Base-by-base conservation (phyloP, 2,329 filamentous ascomycete species). In the Paraphoma chrysanthemicola region DNA sequence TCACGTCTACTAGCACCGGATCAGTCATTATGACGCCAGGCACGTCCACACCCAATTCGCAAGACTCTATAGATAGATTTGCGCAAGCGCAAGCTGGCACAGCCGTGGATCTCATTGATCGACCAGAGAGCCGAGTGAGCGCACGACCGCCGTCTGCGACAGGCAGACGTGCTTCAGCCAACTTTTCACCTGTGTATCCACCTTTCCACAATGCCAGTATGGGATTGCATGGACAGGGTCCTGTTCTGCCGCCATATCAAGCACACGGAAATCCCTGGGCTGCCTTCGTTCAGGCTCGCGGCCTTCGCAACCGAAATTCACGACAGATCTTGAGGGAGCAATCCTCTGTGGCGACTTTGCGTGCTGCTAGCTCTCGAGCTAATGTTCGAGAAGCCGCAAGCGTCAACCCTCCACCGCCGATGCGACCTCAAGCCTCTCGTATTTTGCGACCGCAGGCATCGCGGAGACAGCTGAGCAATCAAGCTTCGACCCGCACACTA, bases 311-410 rank as follows among this genome's bases (percentile, higher is more conserved):
- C 58, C 70, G 38, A 60, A 75, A 63, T 29, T 75, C 76, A 7
- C 73, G 72, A 30, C 69, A 74, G 28, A 66, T 69, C 18, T 64
- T 78, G 9, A 69, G 75, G 50, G 76, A 78, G 16, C 75, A 78
- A 59, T 72, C 75, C 12, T 78, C 77, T 8, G 75, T 69, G 9
- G 76, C 74, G 17, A 78, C 75, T 7, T 57, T 78, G 17, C 66
- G 75, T 41, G 64, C 75, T 28, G 63, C 64, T 6, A 70, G 57
- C 45, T 77, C 75, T 49, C 70, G 73, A 23, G 70, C 68, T 2
- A 76, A 73, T 36, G 61, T 78, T 3, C 69, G 71, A 45, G 76
- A 79, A 45, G 52, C 44, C 16, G 33, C 33, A 36, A 36, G 33
- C 33, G 57, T 56, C n/a, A 59, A 53, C 36, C 68, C 63, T 17